These are phyloP conservation scores for Patellaria atrata DNA, from an alignment of 495 filamentous ascomycete genomes.

Conservation along the genomic window DNA sequence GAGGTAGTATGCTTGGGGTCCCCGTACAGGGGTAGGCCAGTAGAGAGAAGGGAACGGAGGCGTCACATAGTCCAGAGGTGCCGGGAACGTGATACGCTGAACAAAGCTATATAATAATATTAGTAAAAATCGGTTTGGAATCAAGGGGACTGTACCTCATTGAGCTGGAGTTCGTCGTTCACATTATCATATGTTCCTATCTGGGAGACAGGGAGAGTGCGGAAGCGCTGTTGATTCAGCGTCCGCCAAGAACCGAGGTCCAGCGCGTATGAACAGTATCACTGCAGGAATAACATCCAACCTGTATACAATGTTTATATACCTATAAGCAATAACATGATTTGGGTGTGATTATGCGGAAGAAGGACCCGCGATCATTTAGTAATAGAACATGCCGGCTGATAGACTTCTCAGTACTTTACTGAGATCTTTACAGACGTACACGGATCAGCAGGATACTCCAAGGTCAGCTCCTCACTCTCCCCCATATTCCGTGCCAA, in stretches of 20 bases:
- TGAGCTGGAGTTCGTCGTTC: too few species aligned
- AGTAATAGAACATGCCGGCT: constrained; percentile 28
- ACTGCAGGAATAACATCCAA: too few species aligned
- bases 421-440: constrained; percentile 28
- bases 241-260: too few species aligned
- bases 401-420: constrained; percentile 28
- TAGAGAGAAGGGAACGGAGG: constrained; percentile 83
- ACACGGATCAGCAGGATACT: constrained; percentile 31
- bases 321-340: too few species aligned
- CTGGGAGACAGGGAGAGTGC: too few species aligned
- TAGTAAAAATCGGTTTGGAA: constrained; percentile 1
- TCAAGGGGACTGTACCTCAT: too few species aligned
- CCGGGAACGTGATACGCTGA: constrained; percentile 29
- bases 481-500: constrained; percentile 5
- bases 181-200: too few species aligned
- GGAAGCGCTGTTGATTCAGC: too few species aligned
- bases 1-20: constrained; percentile 46
- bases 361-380: too few species aligned
- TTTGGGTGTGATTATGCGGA: too few species aligned
- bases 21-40: constrained; percentile 46
- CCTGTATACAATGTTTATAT: too few species aligned
- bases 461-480: constrained; percentile 27
- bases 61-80: constrained; percentile 51
- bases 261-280: too few species aligned
- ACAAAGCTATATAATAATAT: constrained; percentile 13